Base-by-base conservation (phyloP, 495 filamentous ascomycete genomes). In the Penicillium verhagenii region DNA sequence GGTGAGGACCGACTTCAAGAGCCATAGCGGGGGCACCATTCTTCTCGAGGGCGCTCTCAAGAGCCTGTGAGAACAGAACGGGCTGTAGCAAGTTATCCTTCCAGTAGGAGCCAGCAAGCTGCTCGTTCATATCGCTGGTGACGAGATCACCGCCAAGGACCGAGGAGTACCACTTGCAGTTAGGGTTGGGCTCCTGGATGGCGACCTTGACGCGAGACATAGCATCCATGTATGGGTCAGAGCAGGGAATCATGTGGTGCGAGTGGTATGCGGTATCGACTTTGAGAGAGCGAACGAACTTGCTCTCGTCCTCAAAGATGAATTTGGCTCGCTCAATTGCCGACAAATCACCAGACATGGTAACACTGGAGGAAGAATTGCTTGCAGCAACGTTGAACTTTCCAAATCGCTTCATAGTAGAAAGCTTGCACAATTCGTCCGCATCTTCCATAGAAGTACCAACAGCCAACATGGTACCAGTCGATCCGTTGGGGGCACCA, bases 391-490 rank as follows among this genome's bases (percentile, higher is more conserved):
- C 42, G 0, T 16, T 16, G 6, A 70, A 9, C 14, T 57, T 40
- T 10, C 47, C 47, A 13, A 35, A 35, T 14, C 33, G 33, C 10
- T 37, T 11, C 14, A 51, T 47, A 2, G 31, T 37, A 3, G 11
- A 8, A 8, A 44, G 28, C 0, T 48, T 18, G 44, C 56, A 63
- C 2, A 80, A 47, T 0, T 73, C 77, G 2, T 54, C n/a, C 0
- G 73, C 76, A 33, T 84, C 78, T 9, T 79, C 73, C 5, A 58
- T 37, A 0, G 70, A 68, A 0, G 62, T 72, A 0, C 77, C 80
- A 3, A 77, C 80, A 0, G 82, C 83, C 28, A 84, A 28, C 83
- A 87, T 86, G 10, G 71, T 72, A 1, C 59, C 55, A n/a, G 39
- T 46, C 1, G 40, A 6, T 8, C 80, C 80, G 5, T 19, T 35